Evolutionary conservation across 2,329 filamentous ascomycete species (phyloP).

Genomic region (Paecilomyces niveus): DNA sequence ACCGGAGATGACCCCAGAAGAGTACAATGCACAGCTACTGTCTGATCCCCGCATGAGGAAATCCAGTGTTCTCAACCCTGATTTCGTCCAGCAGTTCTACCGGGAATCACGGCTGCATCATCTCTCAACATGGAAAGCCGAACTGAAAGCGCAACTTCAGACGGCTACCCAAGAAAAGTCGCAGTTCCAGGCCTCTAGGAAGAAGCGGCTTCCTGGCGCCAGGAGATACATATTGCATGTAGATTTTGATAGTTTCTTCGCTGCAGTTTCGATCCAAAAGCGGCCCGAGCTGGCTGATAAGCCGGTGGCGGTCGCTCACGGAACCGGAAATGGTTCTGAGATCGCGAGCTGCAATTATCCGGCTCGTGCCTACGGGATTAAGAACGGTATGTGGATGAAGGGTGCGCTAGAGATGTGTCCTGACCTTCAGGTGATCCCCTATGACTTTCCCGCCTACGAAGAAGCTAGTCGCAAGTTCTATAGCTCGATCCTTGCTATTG

Average conservation of each 20-base stretch:
- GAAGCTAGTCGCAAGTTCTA: constrained; percentile 86
- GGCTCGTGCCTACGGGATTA: constrained; percentile 76
- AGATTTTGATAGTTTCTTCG: constrained; percentile 98
- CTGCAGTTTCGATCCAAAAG: constrained; percentile 77
- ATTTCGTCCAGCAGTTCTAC: constrained; percentile 92
- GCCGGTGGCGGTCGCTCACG: constrained; percentile 83
- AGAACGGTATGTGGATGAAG: constrained; percentile 99
- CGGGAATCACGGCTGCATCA: constrained; percentile 92
- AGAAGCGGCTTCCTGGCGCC: constrained; percentile 53
- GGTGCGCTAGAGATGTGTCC: constrained; percentile 75
- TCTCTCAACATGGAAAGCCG: constrained; percentile 92
- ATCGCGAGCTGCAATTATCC: constrained; percentile 98
- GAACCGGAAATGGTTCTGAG: constrained; percentile 76
- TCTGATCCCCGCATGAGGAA: constrained; percentile 79
- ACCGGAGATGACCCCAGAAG: constrained; percentile 67
- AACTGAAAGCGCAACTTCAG: constrained; percentile 84
- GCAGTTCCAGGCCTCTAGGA: constrained; percentile 38
- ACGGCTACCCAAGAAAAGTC: constrained; percentile 65
- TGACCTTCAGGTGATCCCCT: constrained; percentile 80
- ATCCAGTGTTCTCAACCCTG: constrained; percentile 83
- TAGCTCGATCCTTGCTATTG: constrained; percentile 68
- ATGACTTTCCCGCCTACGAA: constrained; percentile 93
- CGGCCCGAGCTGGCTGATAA: constrained; percentile 68
- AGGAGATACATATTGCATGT: constrained; percentile 87
- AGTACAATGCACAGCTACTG: constrained; percentile 81